Percentiles rank a stretch among this genome's conserved stretches.
Conservation (phyloP, 2,329 filamentous ascomycete species). For the Canariomyces notabilis region DNA sequence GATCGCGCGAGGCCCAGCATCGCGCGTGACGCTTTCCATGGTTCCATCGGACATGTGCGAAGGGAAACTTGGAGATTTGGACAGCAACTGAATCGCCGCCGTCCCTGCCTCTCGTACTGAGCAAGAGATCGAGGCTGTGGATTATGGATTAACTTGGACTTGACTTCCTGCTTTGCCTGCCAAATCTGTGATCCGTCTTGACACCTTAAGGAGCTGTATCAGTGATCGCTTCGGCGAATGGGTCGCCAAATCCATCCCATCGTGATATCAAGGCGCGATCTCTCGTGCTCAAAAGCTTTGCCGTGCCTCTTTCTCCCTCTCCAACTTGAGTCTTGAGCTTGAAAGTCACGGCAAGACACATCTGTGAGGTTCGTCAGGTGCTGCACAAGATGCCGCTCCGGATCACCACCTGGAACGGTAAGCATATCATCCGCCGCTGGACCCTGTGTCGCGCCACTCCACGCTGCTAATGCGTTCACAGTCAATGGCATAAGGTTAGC, state of each 20-base stretch:
- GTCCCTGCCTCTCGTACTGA: neutral
- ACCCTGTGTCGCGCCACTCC: neutral
- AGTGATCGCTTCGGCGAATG: too few relatives aligned
- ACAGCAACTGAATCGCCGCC: neutral
- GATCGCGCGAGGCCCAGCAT: slow-evolving; percentile 13
- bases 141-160: too few relatives aligned
- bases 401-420: slow-evolving; percentile 85
- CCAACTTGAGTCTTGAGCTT: neutral
- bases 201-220: too few relatives aligned
- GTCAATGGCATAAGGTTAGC: slow-evolving; percentile 70
- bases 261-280: too few relatives aligned
- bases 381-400: slow-evolving; percentile 60
- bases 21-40: neutral
- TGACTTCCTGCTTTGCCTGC: too few relatives aligned
- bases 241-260: too few relatives aligned
- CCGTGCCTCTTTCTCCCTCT: too few relatives aligned
- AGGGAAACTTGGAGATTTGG: neutral
- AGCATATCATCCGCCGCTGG: slow-evolving; percentile 23
- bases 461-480: slow-evolving; percentile 30
- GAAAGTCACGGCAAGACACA: neutral
- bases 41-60: neutral
- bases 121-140: too few relatives aligned
- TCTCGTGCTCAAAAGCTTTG: too few relatives aligned
- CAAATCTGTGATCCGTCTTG: too few relatives aligned
- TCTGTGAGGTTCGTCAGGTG: neutral